Base-by-base conservation (phyloP, 2,329 filamentous ascomycete species). In the Sclerotinia minor region DNA sequence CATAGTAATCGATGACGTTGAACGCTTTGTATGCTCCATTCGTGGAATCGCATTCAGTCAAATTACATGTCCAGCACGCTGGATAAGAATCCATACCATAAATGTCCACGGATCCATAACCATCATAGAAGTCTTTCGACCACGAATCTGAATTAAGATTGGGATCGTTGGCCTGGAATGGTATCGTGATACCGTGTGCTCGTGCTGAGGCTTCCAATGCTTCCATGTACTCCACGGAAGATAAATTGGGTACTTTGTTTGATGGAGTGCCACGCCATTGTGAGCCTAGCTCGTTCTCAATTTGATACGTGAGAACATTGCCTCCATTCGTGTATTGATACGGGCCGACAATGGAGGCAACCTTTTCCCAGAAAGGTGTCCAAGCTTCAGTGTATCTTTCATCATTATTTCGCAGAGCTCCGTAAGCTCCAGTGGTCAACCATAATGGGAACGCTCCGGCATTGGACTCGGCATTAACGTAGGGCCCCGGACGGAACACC, bases 401-500 rank as follows among this genome's bases (percentile, higher is more conserved):
- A 69, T 88, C 81, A 52, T 86, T 81, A 66, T 86, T 79, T 44
- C 86, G 79, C 21, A 86, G 76, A 26, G 75, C 73, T 2, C 86
- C 85, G 61, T 86, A 85, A 35, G 80, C 85, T 54, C 86, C 87
- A 0, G 86, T 88, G 0, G 86, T 88, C 7, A 86, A 75, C 85
- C 87, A 89, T 1, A 86, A 77, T 0, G 87, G 85, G 67, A 87
- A 85, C 0, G 87, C 87, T 45, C 87, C 87, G 1, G 83, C 85
- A 70, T 84, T 87, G 3, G 85, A 81, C 73, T 89, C 87, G 1
- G 86, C 87, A 69, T 89, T 89, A 67, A 87, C 82, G 67, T 89
- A 89, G 0, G 89, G 89, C 0, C 90, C 88, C 0, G 89, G 88
- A 84, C 86, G 80, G 13, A 90, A 90, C 52, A 94, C 81, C 0